Evolutionary conservation across 305 asterid genomes (phyloP).

Genomic region (Nicotiana rustica): DNA sequence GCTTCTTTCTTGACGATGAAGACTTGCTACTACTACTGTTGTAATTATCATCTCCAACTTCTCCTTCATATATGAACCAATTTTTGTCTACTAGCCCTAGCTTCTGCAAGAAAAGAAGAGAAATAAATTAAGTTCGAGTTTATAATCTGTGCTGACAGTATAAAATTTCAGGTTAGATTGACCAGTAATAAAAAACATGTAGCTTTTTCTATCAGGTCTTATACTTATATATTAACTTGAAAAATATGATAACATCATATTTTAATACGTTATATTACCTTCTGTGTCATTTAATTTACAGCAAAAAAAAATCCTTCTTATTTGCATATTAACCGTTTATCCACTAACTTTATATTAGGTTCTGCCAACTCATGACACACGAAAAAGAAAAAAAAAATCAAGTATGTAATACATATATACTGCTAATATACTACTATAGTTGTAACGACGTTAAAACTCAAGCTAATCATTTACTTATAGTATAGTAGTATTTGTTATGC

Average conservation of each 20-base stretch:
- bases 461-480: background rate
- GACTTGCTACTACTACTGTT: constrained; percentile 31
- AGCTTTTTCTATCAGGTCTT: too few relatives aligned
- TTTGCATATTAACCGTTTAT: background rate
- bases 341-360: too few relatives aligned
- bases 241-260: too few relatives aligned
- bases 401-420: too few relatives aligned
- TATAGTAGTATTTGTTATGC: background rate
- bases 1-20: constrained; percentile 41
- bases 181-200: too few relatives aligned
- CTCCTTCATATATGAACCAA: constrained; percentile 82
- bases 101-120: constrained; percentile 45
- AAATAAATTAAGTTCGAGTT: background rate
- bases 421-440: background rate
- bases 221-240: too few relatives aligned
- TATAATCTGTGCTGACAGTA: too few relatives aligned
- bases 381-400: too few relatives aligned
- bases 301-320: background rate
- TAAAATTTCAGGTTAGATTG: too few relatives aligned
- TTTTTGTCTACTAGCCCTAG: constrained; percentile 53
- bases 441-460: background rate
- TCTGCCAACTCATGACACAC: too few relatives aligned
- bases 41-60: constrained; percentile 41
- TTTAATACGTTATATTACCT: too few relatives aligned
- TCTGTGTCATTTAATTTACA: too few relatives aligned